Evolutionary conservation across 768 basidiomycete species (phyloP).

Genomic region (Gymnopilus dilepis): DNA sequence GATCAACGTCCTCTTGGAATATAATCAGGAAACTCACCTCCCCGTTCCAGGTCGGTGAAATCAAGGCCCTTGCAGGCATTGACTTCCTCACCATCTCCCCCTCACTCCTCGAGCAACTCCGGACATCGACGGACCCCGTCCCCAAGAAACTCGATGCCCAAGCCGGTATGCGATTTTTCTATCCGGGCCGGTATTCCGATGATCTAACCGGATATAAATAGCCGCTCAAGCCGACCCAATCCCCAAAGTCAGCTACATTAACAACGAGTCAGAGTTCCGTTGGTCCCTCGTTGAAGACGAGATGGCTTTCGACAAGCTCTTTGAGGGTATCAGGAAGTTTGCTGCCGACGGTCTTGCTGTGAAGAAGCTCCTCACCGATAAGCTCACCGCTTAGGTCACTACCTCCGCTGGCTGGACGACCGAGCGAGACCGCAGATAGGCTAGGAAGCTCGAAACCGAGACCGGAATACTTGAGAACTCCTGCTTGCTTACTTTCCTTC

Average conservation of each 20-base stretch:
- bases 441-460: background rate
- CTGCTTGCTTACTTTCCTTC: background rate
- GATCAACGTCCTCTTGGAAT: conserved; percentile 32
- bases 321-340: conserved; percentile 98
- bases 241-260: conserved; percentile 81
- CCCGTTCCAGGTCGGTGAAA: conserved; percentile 75
- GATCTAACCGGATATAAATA: conserved; percentile 25
- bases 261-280: conserved; percentile 96
- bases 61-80: conserved; percentile 92
- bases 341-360: conserved; percentile 93
- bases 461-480: background rate
- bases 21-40: background rate
- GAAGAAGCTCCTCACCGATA: conserved; percentile 79
- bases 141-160: conserved; percentile 83
- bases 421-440: background rate
- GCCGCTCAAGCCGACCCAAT: conserved; percentile 65
- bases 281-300: conserved; percentile 90
- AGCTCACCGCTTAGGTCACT: conserved; percentile 53
- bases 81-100: conserved; percentile 98
- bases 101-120: conserved; percentile 88
- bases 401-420: background rate
- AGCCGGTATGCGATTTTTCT: conserved; percentile 49
- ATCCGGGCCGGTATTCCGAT: conserved; percentile 9
- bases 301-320: conserved; percentile 99
- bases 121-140: conserved; percentile 75